Evolutionary conservation across 345 rosid species (phyloP), one percentile per base, ranked within the genome.

Genomic region (Syzygium aromaticum): DNA sequence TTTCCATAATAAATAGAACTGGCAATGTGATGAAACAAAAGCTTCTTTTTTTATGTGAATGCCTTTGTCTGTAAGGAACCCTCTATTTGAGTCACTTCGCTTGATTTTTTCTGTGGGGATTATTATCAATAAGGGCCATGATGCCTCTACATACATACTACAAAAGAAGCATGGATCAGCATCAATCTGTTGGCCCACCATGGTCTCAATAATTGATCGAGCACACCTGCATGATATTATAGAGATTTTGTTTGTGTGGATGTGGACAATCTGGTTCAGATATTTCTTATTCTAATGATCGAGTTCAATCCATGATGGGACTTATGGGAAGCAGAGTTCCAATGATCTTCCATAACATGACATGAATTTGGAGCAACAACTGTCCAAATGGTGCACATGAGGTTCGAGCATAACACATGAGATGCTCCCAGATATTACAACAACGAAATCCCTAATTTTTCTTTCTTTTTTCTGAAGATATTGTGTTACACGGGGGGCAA

Each of bases 41-140:
- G 54, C 52, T 52, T 83, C 53, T 73, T 83, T 54, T 54, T 25
- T 46, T 13, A 83, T 13, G 21, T 0, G 54, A 89, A 67, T 90
- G 88, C 85, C 93, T 89, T 94, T 89, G 92, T 91, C 94, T 33
- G 22, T 52, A 91, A 91, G 92, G 84, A 87, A 61, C 52, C 61
- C 63, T 84, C 51, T 14, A 63, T 52, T 6, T 46, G 15, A 49
- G 54, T 33, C 13, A 1, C 25, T 19, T 25, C 21, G 46, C 80
- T 73, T 33, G 80, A 73, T 17, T 73, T 73, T 73, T 73, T 73
- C 13, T 22, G 49, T 33, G 80, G 80, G 80, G 23, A 25, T 5
- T 38, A 19, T 38, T 38, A 33, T 19, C 80, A 73, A 5, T 40
- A 1, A 17, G 46, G 80, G 13, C 80, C 80, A 33, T 38, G 49